phyloP scores from a whole-genome alignment of 495 filamentous ascomycete genomes.

The Penicillium atrosanguineum region DNA sequence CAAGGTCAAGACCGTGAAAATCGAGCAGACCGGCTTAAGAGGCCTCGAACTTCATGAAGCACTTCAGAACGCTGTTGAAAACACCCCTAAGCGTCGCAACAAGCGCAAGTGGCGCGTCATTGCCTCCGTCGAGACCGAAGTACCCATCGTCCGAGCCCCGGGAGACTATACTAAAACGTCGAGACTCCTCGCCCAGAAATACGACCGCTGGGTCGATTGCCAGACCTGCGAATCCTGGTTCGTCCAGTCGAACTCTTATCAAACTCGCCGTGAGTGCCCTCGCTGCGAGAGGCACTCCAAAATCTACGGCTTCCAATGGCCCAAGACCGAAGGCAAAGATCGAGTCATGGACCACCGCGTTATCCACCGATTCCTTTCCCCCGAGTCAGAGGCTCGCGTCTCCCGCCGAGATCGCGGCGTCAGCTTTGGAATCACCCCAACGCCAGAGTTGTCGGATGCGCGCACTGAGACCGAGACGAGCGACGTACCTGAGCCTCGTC shows the following conservation, averaged over 20 bases:
- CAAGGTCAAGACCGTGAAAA: conserved; percentile 23
- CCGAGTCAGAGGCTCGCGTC: conserved; percentile 61
- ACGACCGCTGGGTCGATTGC: conserved; percentile 82
- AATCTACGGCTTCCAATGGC: conserved; percentile 92
- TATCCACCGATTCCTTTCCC: conserved; percentile 66
- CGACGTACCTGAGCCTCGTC: conserved; percentile 31
- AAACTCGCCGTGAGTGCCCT: conserved; percentile 78
- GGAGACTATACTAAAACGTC: conserved; percentile 79
- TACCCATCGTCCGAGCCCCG: conserved; percentile 52
- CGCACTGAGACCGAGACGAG: conserved; percentile 39
- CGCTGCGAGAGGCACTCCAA: conserved; percentile 95
- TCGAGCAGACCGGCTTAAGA: neutral
- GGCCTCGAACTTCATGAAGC: conserved; percentile 26
- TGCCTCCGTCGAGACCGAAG: conserved; percentile 43
- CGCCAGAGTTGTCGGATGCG: conserved; percentile 39
- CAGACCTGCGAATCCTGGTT: conserved; percentile 77
- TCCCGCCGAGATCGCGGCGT: conserved; percentile 45
- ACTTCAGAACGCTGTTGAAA: conserved; percentile 13
- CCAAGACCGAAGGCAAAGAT: conserved; percentile 86
- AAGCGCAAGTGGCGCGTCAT: conserved; percentile 31
- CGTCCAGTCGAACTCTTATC: conserved; percentile 82
- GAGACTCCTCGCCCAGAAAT: conserved; percentile 66
- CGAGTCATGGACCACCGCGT: conserved; percentile 70
- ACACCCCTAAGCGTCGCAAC: conserved; percentile 18
- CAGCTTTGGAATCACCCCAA: conserved; percentile 38